Conservation (phyloP, 257 asterid genomes). For the Fraxinus quadrangulata region DNA sequence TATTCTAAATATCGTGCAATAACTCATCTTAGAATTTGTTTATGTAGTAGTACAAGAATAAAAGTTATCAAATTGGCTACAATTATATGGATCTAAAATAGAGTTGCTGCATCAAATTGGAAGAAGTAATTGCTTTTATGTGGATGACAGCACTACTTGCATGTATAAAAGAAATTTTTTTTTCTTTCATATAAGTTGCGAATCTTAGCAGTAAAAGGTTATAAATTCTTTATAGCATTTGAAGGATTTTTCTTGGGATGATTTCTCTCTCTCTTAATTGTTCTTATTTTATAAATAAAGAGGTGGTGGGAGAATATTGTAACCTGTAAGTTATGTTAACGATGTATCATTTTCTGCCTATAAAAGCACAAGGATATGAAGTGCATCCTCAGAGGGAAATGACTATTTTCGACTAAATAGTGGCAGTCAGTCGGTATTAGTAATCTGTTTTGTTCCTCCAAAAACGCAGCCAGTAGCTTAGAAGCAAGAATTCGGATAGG, state of each 20-base stretch:
- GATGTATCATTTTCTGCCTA: not conserved
- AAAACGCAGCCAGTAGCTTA: slow-evolving; percentile 73
- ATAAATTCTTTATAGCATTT: too few relatives aligned
- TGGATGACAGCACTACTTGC: not conserved
- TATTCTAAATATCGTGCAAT: too few relatives aligned
- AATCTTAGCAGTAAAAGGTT: too few relatives aligned
- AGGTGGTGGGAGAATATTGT: not conserved
- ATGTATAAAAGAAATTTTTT: too few relatives aligned
- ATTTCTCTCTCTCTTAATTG: not conserved
- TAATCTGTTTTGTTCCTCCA: slow-evolving; percentile 83
- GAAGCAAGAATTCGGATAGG: too few relatives aligned
- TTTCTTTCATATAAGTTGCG: too few relatives aligned
- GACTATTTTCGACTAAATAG: not conserved
- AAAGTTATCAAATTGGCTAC: not conserved
- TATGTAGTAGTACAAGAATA: too few relatives aligned
- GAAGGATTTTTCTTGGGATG: not conserved
- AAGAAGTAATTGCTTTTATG: not conserved
- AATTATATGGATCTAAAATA: not conserved
- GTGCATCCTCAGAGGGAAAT: not conserved
- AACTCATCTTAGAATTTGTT: too few relatives aligned
- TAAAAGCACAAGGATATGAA: not conserved
- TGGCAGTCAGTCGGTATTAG: slow-evolving; percentile 42
- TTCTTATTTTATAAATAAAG: not conserved
- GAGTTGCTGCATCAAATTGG: not conserved
- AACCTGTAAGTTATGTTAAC: not conserved